Evolutionary conservation across 176 grass and related monocot species (phyloP), one percentile per base, ranked within the genome.

Genomic region (Zea luxurians): DNA sequence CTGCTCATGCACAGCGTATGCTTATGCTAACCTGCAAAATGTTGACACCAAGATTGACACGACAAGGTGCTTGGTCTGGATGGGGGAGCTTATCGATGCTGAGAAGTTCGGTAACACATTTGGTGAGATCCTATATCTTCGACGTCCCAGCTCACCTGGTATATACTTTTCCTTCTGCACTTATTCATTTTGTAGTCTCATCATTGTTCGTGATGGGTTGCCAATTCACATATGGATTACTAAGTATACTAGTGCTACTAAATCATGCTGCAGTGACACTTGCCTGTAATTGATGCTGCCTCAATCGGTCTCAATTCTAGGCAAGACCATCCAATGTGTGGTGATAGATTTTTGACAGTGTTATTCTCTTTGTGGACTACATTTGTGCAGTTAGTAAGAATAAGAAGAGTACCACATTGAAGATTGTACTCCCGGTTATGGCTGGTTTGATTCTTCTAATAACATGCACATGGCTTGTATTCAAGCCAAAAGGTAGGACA

Each of bases 51-150:
- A 10, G 0, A 5, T 7, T 1, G 83, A 89, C 21, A 42, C 21
- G 48, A 65, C 88, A 2, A 85, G 83, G n/a, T 94, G 92, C 71
- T 78, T 94, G 9, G 53, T 91, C 67, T 95, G 89, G 92, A 45
- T 46, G 6, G 64, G 76, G 66, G 81, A 89, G 13, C 82, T 95
- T 68, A 27, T 81, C 7, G 89, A 95, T 66, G 68, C 35, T 1
- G 78, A n/a, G 71, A 78, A 87, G 48, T 69, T 52, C 7, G 21
- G 8, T 16, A 21, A 10, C 53, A 46, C 36, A 2, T 43, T 46
- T 12, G 86, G 74, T 3, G 83, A 95, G 70, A 83, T 83, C 71
- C 50, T 93, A 1, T 93, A 88, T 49, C 68, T 93, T 10, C 73
- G 76, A 13, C 49, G 83, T 49, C 64, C 88, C 0, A 47, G 13